Evolutionary conservation across 805 yeast species (phyloP).

Genomic region (Wickerhamomyces chaumierensis): DNA sequence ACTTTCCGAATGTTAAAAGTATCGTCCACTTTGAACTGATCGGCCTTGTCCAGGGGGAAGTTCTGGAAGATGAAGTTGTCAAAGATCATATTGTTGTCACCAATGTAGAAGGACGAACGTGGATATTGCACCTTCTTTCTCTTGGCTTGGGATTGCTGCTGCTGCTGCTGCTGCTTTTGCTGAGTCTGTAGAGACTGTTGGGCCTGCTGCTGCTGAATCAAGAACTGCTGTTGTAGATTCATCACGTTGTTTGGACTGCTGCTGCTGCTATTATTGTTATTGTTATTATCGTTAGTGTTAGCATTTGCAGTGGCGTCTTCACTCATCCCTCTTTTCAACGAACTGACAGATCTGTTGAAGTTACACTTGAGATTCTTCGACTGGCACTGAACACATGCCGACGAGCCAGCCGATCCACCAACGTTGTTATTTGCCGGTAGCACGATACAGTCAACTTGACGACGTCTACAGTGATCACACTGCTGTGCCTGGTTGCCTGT

Average conservation of each 20-base stretch:
- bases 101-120: conserved; percentile 78
- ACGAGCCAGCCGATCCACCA: conserved; percentile 25
- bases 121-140: conserved; percentile 54
- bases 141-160: conserved; percentile 7
- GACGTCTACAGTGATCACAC: conserved; percentile 76
- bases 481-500: conserved; percentile 5
- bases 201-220: conserved; percentile 3
- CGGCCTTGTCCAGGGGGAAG: conserved; percentile 57
- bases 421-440: conserved; percentile 32
- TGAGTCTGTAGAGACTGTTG: conserved; percentile 1
- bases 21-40: conserved; percentile 66
- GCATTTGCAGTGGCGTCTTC: too few species aligned
- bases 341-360: conserved; percentile 22
- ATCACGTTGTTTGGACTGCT: conserved; percentile 2
- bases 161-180: conserved; percentile 4
- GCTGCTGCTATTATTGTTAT: conserved; percentile 3
- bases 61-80: conserved; percentile 61
- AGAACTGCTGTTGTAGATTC: background rate
- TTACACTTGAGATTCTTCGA: conserved; percentile 66
- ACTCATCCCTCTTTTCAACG: conserved; percentile 7
- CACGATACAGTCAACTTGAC: conserved; percentile 71
- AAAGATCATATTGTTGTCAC: conserved; percentile 69
- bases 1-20: conserved; percentile 68
- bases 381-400: conserved; percentile 69
- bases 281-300: too few species aligned